Base-by-base conservation (phyloP, 2,329 filamentous ascomycete species). In the Penicillium olsonii region DNA sequence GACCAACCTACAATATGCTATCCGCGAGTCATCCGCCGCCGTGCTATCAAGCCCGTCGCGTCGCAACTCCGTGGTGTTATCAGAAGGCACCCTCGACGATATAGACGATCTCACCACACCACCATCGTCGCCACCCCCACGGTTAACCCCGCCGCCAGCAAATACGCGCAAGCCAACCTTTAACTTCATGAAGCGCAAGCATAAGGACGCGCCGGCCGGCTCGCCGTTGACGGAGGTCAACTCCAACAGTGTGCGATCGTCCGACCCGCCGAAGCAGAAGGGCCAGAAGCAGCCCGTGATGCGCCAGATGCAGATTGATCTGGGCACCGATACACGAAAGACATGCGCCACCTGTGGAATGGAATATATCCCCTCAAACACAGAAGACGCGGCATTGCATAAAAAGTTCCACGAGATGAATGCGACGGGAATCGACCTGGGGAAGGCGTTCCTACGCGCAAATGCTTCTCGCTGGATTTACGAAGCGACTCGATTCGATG, bases 351-450 rank as follows among this genome's bases (percentile, higher is more conserved):
- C 71, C 2, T 87, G 84, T 59, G 81, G 82, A 1, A 87, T 87
- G 84, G 81, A 84, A 45, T 87, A 87, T 57, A 77, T 83, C 27
- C 80, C 83, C 4, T 85, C 83, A 0, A 80, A 80, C 42, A 68
- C 73, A 6, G 83, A 85, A 59, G 84, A 87, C 58, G 72, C 75
- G n/a, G 78, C 77, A 6, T 62, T 87, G 45, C 84, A 87, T 62
- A 79, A 80, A 56, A 84, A 82, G 54, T 87, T 83, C 57, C 84
- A 87, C 63, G 78, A 80, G 29, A 80, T 82, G 69, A 81, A 84
- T 57, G 71, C 78, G 2, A 78, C 80, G 19, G 84, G 84, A 2
- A 78, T 86, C 17, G 81, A 85, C 55, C 72, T 86, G 29, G 78
- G 79, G 15, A 84, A 81, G 64, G 74, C 77, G 15, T 82, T 84